Base-by-base conservation (phyloP, 2,329 filamentous ascomycete genomes). In the Byssothecium circinans region DNA sequence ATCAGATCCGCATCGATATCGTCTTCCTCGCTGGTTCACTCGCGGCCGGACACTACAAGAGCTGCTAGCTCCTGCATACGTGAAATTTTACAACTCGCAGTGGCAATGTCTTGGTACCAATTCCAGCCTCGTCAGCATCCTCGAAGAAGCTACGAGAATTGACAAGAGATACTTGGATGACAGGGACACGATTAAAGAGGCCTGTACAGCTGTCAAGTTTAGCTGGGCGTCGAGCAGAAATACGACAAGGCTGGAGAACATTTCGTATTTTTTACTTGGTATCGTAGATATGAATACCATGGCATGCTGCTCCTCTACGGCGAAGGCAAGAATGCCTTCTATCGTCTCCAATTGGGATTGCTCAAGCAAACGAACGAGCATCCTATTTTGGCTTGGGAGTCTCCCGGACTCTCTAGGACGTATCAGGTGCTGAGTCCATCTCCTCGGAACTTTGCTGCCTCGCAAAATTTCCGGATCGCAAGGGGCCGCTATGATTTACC, bases 261-360 rank as follows among this genome's bases (percentile, higher is more conserved):
- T 41, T 12, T 59, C 62, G 3, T 67, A 66, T 43, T 67, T 44
- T 29, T 49, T 67, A 2, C 44, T 66, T 7, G 63, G 63, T 2
- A 43, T 65, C 11, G 57, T 64, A 27, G 52, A 51, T 33, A 48
- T 67, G 10, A 51, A 56, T n/a, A n/a, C n/a, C n/a, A n/a, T n/a
- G n/a, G n/a, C 35, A 62, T 67, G 53, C 49, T 57, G 3, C 38
- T 60, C 27, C 36, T 60, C 2, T 67, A 67, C 41, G 63, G 63
- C 14, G 63, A 62, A 49, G 60, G 61, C 12, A 20, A 49, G 5
- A 46, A 52, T 11, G 56, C 56, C 8, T 60, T 59, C 39, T 34
- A 25, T n/a, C 45, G 54, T 17, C 43, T 60, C 2, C 48, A 54
- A 37, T 27, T 48, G 22, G 54, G 57, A 37, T 46, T 60, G 12